Conservation (phyloP, 2,329 filamentous ascomycete genomes). For the Emergomyces pasteurianus region DNA sequence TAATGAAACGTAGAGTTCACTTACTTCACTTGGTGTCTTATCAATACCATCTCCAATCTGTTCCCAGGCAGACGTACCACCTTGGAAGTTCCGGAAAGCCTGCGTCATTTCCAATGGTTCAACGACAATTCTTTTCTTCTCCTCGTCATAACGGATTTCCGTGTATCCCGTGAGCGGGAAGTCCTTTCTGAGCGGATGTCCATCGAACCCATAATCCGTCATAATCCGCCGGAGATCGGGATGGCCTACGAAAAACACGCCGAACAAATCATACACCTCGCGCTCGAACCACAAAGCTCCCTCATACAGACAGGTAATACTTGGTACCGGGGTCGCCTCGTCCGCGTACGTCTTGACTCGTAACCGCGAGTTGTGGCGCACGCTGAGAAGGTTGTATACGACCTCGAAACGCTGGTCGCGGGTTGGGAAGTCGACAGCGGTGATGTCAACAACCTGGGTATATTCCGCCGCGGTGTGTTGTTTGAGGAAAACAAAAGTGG, state of each 20-base stretch:
- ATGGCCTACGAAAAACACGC: slow-evolving; percentile 91
- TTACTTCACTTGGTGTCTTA: slow-evolving; percentile 59
- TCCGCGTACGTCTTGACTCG: slow-evolving; percentile 98
- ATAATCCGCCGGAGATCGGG: slow-evolving; percentile 94
- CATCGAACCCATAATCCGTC: slow-evolving; percentile 99
- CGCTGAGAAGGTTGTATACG: slow-evolving; percentile 92
- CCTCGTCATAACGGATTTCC: slow-evolving; percentile 94
- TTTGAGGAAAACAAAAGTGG: slow-evolving; percentile 89
- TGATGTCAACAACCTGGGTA: slow-evolving; percentile 86
- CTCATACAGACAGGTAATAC: slow-evolving; percentile 73
- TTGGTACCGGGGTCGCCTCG: slow-evolving; percentile 86
- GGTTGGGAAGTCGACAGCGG: slow-evolving; percentile 89
- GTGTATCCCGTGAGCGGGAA: slow-evolving; percentile 98
- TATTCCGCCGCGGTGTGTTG: slow-evolving; percentile 96
- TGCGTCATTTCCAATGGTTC: slow-evolving; percentile 97
- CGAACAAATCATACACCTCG: slow-evolving; percentile 94
- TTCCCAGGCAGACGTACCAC: slow-evolving; percentile 62
- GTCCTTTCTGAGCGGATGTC: slow-evolving; percentile 92
- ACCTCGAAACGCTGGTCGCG: slow-evolving; percentile 93
- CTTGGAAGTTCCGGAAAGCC: slow-evolving; percentile 97
- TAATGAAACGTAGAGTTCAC: slow-evolving; percentile 18
- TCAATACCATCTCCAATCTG: slow-evolving; percentile 61
- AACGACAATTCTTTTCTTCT: slow-evolving; percentile 98
- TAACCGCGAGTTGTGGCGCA: slow-evolving; percentile 93
- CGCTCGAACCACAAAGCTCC: slow-evolving; percentile 98